Percentiles rank a stretch among this genome's conserved stretches.
Conservation (phyloP, 2,329 filamentous ascomycete species). For the Teratosphaeria pseudoeucalypti region DNA sequence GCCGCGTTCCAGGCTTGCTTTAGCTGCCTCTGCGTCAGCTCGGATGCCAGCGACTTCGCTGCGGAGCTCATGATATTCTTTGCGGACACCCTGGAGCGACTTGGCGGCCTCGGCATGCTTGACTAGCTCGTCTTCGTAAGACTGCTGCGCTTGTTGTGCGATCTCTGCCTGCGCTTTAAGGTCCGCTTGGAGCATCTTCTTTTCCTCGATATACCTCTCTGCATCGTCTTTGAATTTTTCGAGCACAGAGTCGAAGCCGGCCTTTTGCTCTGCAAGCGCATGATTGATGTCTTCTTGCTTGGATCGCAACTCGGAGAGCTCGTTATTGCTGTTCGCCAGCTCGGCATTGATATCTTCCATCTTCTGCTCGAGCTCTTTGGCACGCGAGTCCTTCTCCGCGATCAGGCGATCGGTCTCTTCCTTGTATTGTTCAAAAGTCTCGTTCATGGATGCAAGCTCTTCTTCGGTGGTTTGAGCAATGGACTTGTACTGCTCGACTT, state of each 20-base stretch:
- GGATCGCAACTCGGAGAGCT: conserved; percentile 70
- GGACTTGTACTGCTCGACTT: conserved; percentile 78
- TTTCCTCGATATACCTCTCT: conserved; percentile 66
- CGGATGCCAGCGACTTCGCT: conserved; percentile 64
- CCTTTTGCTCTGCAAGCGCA: conserved; percentile 72
- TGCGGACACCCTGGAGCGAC: conserved; percentile 64
- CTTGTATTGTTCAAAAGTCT: conserved; percentile 76
- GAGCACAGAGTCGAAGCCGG: conserved; percentile 67
- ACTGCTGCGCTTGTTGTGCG: conserved; percentile 82
- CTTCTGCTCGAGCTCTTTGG: conserved; percentile 72
- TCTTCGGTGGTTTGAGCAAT: conserved; percentile 85
- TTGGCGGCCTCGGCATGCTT: conserved; percentile 95
- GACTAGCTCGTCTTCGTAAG: conserved; percentile 87
- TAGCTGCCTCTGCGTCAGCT: conserved; percentile 77
- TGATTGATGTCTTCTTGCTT: conserved; percentile 65
- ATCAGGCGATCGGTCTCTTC: conserved; percentile 71
- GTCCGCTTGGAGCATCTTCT: conserved; percentile 80
- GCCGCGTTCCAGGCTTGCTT: conserved; percentile 64
- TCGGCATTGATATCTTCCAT: conserved; percentile 76
- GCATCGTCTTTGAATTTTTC: conserved; percentile 72
- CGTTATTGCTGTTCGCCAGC: conserved; percentile 67
- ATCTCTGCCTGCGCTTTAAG: conserved; percentile 90
- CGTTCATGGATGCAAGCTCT: conserved; percentile 65
- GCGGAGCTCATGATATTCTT: conserved; percentile 72
- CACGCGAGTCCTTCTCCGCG: conserved; percentile 65